Evolutionary conservation across 805 yeast species (phyloP).

Genomic region (Teunomyces panamensis): DNA sequence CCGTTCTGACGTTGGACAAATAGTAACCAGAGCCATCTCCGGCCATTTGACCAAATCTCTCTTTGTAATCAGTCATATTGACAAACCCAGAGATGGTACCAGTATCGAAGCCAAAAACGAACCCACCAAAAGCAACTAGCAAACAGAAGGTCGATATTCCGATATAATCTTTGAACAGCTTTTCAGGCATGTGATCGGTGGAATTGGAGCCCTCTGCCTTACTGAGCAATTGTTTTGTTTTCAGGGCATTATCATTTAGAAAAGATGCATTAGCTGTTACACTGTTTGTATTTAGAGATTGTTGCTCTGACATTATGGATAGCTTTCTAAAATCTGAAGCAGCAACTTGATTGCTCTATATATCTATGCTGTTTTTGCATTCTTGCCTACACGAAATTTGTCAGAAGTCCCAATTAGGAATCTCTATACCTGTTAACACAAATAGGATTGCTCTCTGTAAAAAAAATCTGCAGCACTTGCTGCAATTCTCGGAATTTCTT

Average conservation of each 20-base stretch:
- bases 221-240: background rate
- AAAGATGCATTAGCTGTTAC: background rate
- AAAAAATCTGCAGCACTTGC: background rate
- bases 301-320: background rate
- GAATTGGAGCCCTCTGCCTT: background rate
- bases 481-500: background rate
- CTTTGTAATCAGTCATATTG: slow-evolving; percentile 55
- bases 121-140: slow-evolving; percentile 74
- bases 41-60: slow-evolving; percentile 46
- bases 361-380: no score
- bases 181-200: slow-evolving; percentile 24
- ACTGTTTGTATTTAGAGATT: background rate
- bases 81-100: slow-evolving; percentile 76
- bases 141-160: slow-evolving; percentile 43
- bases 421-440: background rate
- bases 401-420: no score
- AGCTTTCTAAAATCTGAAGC: background rate
- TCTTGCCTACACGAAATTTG: no score
- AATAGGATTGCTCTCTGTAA: background rate
- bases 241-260: background rate
- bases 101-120: slow-evolving; percentile 75
- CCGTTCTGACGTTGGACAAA: slow-evolving; percentile 47
- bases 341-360: no score
- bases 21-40: slow-evolving; percentile 35
- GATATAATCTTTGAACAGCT: slow-evolving; percentile 30